A percentile compares a stretch with the other conserved stretches of the same genome.
phyloP scores from a whole-genome alignment of 1,284 basidiomycete species.

The Irpex lacteus region DNA sequence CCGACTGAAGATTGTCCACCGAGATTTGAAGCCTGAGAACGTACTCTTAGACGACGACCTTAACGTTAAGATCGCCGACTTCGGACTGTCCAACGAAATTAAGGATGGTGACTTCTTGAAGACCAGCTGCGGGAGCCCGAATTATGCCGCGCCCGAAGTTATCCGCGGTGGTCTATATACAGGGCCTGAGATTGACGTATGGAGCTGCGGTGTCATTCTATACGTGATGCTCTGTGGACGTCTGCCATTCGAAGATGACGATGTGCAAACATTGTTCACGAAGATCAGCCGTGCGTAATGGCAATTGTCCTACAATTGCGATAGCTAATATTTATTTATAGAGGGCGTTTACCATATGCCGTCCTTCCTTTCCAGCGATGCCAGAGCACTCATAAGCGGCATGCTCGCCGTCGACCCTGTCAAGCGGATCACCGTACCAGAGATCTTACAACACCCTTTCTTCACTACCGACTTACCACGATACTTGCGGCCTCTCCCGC shows the following conservation, averaged over 20 bases:
- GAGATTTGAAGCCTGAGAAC: constrained; percentile 95
- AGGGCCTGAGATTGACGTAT: constrained; percentile 96
- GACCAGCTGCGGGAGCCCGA: constrained; percentile 93
- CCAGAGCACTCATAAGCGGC: constrained; percentile 71
- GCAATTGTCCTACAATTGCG: not conserved
- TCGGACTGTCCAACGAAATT: constrained; percentile 92
- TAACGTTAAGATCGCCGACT: constrained; percentile 95
- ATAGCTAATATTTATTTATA: constrained; percentile 29
- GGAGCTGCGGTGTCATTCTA: constrained; percentile 94
- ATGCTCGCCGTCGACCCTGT: constrained; percentile 94
- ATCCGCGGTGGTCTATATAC: constrained; percentile 92
- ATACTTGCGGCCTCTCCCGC: constrained; percentile 84
- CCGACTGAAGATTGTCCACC: constrained; percentile 91
- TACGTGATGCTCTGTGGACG: constrained; percentile 94
- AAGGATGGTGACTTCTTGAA: constrained; percentile 93
- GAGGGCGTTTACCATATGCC: constrained; percentile 88
- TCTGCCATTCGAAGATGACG: constrained; percentile 93
- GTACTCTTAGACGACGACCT: constrained; percentile 74
- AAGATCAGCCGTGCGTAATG: constrained; percentile 83
- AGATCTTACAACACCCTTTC: constrained; percentile 88
- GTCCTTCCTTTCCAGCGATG: constrained; percentile 72
- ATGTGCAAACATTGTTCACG: constrained; percentile 87
- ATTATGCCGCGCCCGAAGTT: constrained; percentile 96
- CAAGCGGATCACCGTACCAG: constrained; percentile 87
- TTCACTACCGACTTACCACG: constrained; percentile 83